A percentile compares a stretch with the other conserved stretches of the same genome.
Evolutionary conservation across 2,329 filamentous ascomycete genomes (phyloP).

Genomic region (Leptographium flavum): DNA sequence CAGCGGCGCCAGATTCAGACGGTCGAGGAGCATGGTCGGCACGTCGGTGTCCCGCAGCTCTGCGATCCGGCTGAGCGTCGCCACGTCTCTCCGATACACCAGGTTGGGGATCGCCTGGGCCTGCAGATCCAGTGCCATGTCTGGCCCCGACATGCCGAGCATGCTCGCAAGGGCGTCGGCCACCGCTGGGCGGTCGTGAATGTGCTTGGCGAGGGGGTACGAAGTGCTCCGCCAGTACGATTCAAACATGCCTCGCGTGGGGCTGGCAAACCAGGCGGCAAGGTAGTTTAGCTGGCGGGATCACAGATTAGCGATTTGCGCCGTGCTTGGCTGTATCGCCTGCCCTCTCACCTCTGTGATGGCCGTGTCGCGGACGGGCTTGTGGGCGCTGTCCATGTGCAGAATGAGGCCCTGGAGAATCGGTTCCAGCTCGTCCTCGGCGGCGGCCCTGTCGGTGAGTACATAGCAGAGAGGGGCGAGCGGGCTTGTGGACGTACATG

Average conservation of each 20-base stretch:
- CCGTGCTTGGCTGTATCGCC: not conserved
- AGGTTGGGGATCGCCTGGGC: conserved; percentile 74
- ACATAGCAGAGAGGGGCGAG: too few species aligned
- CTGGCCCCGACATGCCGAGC: conserved; percentile 58
- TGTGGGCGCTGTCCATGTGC: conserved; percentile 6
- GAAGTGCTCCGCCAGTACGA: conserved; percentile 85
- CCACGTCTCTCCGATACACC: conserved; percentile 59
- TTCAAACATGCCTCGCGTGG: conserved; percentile 57
- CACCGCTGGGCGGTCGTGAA: conserved; percentile 68
- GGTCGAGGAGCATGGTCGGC: conserved; percentile 38
- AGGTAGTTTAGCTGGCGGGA: conserved; percentile 46
- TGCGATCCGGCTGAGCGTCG: conserved; percentile 57
- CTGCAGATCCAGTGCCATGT: conserved; percentile 65
- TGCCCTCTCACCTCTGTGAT: conserved; percentile 6
- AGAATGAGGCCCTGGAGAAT: conserved; percentile 9
- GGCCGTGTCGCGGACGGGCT: conserved; percentile 6
- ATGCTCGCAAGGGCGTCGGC: conserved; percentile 69
- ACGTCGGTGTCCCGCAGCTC: conserved; percentile 54
- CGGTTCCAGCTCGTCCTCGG: conserved; percentile 8
- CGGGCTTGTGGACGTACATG: conserved; percentile 1
- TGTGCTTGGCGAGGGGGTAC: conserved; percentile 67
- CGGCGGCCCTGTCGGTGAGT: not conserved
- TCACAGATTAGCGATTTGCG: not conserved
- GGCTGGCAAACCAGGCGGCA: conserved; percentile 46
- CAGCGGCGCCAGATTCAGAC: conserved; percentile 40